Percentiles rank a stretch among this genome's conserved stretches.
Evolutionary conservation across 2,329 filamentous ascomycete genomes (phyloP).

Genomic region (Fusarium guadeloupense): DNA sequence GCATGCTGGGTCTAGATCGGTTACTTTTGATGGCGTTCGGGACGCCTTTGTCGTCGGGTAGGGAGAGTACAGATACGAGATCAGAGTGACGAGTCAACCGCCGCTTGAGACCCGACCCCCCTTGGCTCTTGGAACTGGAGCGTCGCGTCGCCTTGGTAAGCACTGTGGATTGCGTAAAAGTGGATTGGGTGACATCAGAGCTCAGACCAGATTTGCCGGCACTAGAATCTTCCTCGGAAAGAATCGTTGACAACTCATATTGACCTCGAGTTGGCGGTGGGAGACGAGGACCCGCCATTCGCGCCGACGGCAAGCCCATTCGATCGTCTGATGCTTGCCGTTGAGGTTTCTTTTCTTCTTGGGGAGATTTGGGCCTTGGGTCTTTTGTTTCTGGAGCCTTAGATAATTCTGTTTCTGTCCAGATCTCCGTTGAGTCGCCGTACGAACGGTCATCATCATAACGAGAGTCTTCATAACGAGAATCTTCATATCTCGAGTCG

Average conservation of each 20-base stretch:
- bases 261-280: constrained; percentile 63
- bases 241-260: constrained; percentile 66
- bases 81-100: constrained; percentile 92
- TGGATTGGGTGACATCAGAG: constrained; percentile 63
- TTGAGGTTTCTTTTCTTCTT: constrained; percentile 31
- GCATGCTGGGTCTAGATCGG: constrained; percentile 79
- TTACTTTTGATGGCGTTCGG: constrained; percentile 73
- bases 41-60: constrained; percentile 66
- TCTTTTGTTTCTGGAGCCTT: constrained; percentile 26
- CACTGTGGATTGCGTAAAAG: constrained; percentile 63
- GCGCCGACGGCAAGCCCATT: constrained; percentile 35
- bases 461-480: constrained; percentile 28
- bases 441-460: constrained; percentile 36
- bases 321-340: constrained; percentile 21
- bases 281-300: constrained; percentile 48
- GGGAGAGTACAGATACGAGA: constrained; percentile 88
- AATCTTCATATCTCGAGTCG: constrained; percentile 21
- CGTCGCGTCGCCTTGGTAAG: constrained; percentile 58
- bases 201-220: constrained; percentile 59
- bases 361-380: constrained; percentile 29
- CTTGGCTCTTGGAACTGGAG: constrained; percentile 55
- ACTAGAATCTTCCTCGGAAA: constrained; percentile 61
- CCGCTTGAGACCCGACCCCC: constrained; percentile 69
- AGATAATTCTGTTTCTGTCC: constrained; percentile 40
- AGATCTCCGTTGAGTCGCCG: constrained; percentile 39